Conservation (phyloP, 805 yeast species). For the Nakazawaea ishiwadae region DNA sequence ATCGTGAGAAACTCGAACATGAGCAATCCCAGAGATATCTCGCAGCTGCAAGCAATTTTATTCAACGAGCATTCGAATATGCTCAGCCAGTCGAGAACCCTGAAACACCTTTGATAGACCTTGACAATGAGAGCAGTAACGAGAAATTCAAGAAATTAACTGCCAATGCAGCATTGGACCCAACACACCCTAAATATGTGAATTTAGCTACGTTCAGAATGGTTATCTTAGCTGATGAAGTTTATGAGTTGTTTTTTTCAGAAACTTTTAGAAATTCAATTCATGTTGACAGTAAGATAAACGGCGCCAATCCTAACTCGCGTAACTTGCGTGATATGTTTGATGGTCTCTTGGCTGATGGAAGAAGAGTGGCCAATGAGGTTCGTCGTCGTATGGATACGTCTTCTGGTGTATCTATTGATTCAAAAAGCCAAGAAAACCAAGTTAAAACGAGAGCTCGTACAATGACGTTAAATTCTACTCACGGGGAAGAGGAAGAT, state of each 20-base stretch:
- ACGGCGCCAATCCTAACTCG: constrained; percentile 37
- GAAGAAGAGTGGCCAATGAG: constrained; percentile 84
- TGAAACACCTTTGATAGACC: constrained; percentile 34
- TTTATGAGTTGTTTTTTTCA: constrained; percentile 81
- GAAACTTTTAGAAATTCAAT: constrained; percentile 62
- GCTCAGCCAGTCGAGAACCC: constrained; percentile 65
- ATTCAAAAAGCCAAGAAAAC: constrained; percentile 18
- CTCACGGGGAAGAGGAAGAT: constrained; percentile 13
- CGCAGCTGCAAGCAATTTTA: constrained; percentile 80
- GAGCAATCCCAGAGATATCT: constrained; percentile 77
- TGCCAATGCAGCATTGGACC: constrained; percentile 81
- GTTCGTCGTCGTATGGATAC: constrained; percentile 83
- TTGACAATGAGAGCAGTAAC: constrained; percentile 31
- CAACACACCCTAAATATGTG: constrained; percentile 67
- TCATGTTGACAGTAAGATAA: constrained; percentile 56
- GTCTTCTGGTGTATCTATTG: constrained; percentile 18
- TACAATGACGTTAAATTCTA: constrained; percentile 14
- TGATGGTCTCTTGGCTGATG: constrained; percentile 88
- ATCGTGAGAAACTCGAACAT: constrained; percentile 54
- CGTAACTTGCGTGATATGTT: constrained; percentile 78
- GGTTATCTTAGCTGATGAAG: constrained; percentile 92
- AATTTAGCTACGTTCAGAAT: constrained; percentile 87
- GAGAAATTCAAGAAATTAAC: constrained; percentile 28
- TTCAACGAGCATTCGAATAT: constrained; percentile 85
- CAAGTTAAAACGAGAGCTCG: constrained; percentile 23